These are phyloP conservation scores for Scenedesmus sp. DNA, from an alignment of 163 green algal species.

Conservation along the genomic window DNA sequence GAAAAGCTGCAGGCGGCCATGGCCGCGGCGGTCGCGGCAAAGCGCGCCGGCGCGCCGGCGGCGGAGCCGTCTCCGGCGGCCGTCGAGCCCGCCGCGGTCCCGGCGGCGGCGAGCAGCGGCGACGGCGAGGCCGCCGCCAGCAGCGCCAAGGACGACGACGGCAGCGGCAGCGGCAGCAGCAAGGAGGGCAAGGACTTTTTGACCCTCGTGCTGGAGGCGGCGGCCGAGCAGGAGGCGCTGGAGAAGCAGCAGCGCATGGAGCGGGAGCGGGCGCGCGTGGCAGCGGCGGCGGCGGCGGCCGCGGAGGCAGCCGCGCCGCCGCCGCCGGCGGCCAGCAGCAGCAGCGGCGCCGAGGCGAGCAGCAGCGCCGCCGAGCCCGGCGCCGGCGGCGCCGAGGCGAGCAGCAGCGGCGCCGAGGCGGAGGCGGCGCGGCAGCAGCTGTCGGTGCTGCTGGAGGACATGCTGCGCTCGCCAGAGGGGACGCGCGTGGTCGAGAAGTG, in stretches of 20 bases:
- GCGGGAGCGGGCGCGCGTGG: constrained; percentile 19
- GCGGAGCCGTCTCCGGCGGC: neutral
- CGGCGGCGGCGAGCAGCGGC: neutral
- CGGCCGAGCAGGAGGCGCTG: constrained; percentile 25
- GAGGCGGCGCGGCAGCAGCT: constrained; percentile 32
- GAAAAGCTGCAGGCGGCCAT: constrained; percentile 40
- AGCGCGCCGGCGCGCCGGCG: neutral
- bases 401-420: neutral
- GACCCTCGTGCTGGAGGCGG: constrained; percentile 18
- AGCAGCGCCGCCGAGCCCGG: neutral
- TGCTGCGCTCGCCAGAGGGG: constrained; percentile 38
- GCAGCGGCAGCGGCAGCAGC: constrained; percentile 7
- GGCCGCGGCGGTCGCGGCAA: constrained; percentile 17
- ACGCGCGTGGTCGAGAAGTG: constrained; percentile 14
- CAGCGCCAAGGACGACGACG: neutral
- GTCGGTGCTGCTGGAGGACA: constrained; percentile 20
- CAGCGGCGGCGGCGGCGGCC: neutral
- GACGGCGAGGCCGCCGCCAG: neutral
- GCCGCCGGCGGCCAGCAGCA: neutral
- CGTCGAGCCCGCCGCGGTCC: neutral
- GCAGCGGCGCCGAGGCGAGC: neutral
- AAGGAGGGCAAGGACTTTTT: constrained; percentile 25
- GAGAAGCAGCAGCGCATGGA: neutral
- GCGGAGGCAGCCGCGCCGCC: neutral
- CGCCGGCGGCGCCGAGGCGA: too few species aligned